Evolutionary conservation across 2,329 filamentous ascomycete genomes (phyloP).

Genomic region (Fusarium chaquense): DNA sequence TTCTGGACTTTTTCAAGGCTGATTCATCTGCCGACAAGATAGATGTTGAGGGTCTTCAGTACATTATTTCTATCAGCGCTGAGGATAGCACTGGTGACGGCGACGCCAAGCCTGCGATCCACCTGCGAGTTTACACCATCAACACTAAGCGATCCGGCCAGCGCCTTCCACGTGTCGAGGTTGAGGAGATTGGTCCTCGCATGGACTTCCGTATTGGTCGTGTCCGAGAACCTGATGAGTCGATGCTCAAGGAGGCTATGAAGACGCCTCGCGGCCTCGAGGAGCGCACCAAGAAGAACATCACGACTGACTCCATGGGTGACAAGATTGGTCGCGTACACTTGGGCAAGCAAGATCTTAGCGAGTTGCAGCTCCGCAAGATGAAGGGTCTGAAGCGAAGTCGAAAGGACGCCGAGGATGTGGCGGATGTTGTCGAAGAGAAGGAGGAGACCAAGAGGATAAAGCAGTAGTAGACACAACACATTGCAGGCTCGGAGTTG

Average conservation of each 20-base stretch:
- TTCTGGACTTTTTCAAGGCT: constrained; percentile 92
- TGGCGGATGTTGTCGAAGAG: constrained; percentile 58
- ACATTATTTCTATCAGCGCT: constrained; percentile 84
- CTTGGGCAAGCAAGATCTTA: constrained; percentile 88
- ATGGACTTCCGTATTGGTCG: constrained; percentile 92
- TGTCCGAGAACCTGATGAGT: constrained; percentile 80
- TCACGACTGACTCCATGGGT: constrained; percentile 89
- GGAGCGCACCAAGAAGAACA: constrained; percentile 94
- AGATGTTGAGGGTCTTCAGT: constrained; percentile 95
- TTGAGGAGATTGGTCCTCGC: constrained; percentile 94
- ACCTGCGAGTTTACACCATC: constrained; percentile 86
- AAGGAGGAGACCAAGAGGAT: constrained; percentile 56
- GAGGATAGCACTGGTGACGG: constrained; percentile 67
- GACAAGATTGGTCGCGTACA: constrained; percentile 97
- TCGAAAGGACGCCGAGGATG: constrained; percentile 68
- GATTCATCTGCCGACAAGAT: constrained; percentile 76
- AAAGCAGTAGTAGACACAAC: constrained; percentile 49
- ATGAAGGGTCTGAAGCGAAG: constrained; percentile 98
- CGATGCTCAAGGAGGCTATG: constrained; percentile 89
- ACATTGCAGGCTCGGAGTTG: constrained; percentile 48
- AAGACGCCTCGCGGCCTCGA: constrained; percentile 82
- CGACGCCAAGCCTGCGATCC: constrained; percentile 67
- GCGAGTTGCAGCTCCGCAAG: constrained; percentile 91
- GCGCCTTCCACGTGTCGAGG: constrained; percentile 87
- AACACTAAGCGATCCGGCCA: constrained; percentile 88